Evolutionary conservation across 352 stramenopile species (phyloP), one percentile per base, ranked within the genome.

Genomic region (Globisporangium nagaii): DNA sequence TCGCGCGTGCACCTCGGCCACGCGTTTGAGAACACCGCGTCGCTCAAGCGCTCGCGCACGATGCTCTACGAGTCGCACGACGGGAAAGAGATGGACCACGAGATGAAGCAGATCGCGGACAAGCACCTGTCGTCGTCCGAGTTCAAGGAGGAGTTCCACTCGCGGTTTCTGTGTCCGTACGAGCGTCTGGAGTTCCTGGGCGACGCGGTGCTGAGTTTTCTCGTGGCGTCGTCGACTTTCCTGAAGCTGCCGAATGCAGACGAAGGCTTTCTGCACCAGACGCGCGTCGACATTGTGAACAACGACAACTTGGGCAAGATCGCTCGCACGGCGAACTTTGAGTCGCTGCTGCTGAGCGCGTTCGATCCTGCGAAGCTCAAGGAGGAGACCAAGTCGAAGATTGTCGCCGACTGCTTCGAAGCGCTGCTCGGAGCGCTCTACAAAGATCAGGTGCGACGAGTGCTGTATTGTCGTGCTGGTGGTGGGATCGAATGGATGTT

Each of bases 121-220:
- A 78, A 76, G 52, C 82, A 88, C 39, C 67, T 89, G 17, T 77
- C 75, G 6, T 28, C 45, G 30, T 62, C 60, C 0, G 82, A 91
- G 42, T 91, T 89, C 49, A 81, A 81, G 32, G 66, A 87, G n/a
- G 71, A 89, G 53, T 89, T 88, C 25, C 73, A 88, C 56, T 90
- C 83, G 4, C 72, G 72, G 12, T 93, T 79, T 47, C 56, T 89
- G 35, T 92, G 82, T 41, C 77, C 84, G 40, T 93, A 95, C 54
- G 83, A 93, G 32, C 79, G 85, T 3, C 66, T 95, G 22, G 83
- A 92, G 62, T 95, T 93, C 63, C 55, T 95, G 0, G 85, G 85
- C 12, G 84, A 95, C 41, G 79, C 83, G 0, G 85, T 91, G 48
- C 65, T 95, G n/a, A 84, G 81, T 22, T 90, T 93, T 52, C 58